Percentiles rank a stretch among this genome's conserved stretches.
Evolutionary conservation across 2,329 filamentous ascomycete species (phyloP).

Genomic region (Fusarium devonianum): DNA sequence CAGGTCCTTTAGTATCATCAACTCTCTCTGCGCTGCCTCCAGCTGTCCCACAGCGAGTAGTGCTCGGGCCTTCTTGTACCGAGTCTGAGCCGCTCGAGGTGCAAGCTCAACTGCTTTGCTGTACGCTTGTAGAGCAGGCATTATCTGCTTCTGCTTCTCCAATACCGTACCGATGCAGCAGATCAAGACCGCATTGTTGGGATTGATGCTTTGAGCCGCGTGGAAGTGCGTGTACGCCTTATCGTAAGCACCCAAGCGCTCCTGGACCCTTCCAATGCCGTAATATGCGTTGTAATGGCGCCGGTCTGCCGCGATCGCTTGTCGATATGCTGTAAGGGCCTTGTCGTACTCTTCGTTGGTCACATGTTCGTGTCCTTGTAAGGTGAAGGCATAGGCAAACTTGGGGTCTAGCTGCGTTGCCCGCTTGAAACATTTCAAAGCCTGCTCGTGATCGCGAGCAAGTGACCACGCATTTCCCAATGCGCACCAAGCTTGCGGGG

Average conservation of each 20-base stretch:
- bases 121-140: conserved; percentile 81
- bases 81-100: conserved; percentile 80
- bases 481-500: conserved; percentile 95
- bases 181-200: conserved; percentile 89
- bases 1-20: conserved; percentile 87
- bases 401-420: conserved; percentile 89
- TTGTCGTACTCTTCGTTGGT: conserved; percentile 98
- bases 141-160: conserved; percentile 85
- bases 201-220: conserved; percentile 87
- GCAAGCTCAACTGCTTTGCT: conserved; percentile 82
- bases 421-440: conserved; percentile 90
- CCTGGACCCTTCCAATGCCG: conserved; percentile 82
- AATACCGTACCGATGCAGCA: conserved; percentile 91
- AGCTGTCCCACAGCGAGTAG: conserved; percentile 78
- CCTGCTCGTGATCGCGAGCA: conserved; percentile 91
- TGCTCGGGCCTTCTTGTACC: conserved; percentile 91
- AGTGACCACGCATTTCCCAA: conserved; percentile 95
- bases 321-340: conserved; percentile 84
- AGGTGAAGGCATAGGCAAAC: conserved; percentile 94
- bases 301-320: conserved; percentile 83
- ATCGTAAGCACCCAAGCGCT: conserved; percentile 89
- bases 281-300: conserved; percentile 99
- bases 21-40: conserved; percentile 77
- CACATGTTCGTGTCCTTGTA: conserved; percentile 95
- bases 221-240: conserved; percentile 92